Evolutionary conservation across 2,329 filamentous ascomycete genomes (phyloP).

Genomic region (Cordyceps fumosorosea): DNA sequence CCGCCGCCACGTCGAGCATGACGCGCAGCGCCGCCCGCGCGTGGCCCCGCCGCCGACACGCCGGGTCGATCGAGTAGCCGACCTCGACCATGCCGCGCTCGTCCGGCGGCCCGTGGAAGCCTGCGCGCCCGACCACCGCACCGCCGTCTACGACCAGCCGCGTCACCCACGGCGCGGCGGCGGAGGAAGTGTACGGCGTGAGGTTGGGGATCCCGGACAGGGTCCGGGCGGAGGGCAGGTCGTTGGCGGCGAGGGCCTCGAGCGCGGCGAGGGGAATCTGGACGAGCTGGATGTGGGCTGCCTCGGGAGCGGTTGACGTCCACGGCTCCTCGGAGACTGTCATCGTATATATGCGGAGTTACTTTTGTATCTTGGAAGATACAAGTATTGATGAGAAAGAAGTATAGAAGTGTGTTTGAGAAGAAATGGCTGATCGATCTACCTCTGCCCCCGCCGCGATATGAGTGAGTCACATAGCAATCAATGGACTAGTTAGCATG

Average conservation of each 20-base stretch:
- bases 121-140: slow-evolving; percentile 7
- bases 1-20: slow-evolving; percentile 1
- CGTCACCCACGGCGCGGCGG: slow-evolving; percentile 6
- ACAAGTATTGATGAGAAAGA: no score
- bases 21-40: slow-evolving; percentile 7
- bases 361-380: no score
- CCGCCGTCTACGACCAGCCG: slow-evolving; percentile 3
- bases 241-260: not conserved
- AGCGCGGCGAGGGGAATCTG: not conserved
- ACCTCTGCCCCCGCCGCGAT: no score
- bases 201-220: not conserved
- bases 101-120: slow-evolving; percentile 10
- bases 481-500: no score
- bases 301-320: not conserved
- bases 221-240: not conserved
- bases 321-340: not conserved
- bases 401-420: no score
- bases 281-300: not conserved
- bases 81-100: slow-evolving; percentile 11
- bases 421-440: no score
- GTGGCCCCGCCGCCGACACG: slow-evolving; percentile 1
- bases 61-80: slow-evolving; percentile 6
- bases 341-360: not conserved
- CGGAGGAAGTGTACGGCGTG: not conserved
- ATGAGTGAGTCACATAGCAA: no score